Conservation (phyloP, 2,329 filamentous ascomycete genomes). For the Pyrenochaeta sp. region DNA sequence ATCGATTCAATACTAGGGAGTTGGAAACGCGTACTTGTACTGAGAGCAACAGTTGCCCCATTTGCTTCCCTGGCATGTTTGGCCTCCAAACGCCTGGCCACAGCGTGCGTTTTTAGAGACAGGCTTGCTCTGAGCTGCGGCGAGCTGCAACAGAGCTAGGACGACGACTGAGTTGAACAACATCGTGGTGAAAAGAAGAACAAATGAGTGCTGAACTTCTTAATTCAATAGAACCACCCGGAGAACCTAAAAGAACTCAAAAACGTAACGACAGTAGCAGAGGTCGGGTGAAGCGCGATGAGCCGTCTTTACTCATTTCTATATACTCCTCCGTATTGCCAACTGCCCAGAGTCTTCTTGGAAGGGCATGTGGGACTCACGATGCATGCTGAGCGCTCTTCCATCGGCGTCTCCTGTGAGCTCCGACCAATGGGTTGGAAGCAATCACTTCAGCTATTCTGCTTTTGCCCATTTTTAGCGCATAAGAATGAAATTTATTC, state of each 20-base stretch:
- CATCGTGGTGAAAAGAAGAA: not conserved
- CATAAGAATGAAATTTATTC: not conserved
- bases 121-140: not conserved
- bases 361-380: not conserved
- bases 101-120: not conserved
- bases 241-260: not conserved
- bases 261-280: not conserved
- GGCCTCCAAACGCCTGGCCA: not conserved
- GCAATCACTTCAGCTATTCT: not conserved
- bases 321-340: too few species aligned
- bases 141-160: not conserved
- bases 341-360: not conserved
- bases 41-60: not conserved
- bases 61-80: not conserved
- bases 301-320: not conserved
- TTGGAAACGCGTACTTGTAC: not conserved
- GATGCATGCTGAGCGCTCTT: not conserved
- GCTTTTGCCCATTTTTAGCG: not conserved
- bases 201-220: not conserved
- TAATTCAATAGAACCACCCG: not conserved
- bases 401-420: not conserved
- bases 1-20: not conserved
- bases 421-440: not conserved
- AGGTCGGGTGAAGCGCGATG: not conserved
- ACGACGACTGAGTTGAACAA: not conserved